Base-by-base conservation (phyloP, 2,329 filamentous ascomycete genomes). In the Alternaria sp. region DNA sequence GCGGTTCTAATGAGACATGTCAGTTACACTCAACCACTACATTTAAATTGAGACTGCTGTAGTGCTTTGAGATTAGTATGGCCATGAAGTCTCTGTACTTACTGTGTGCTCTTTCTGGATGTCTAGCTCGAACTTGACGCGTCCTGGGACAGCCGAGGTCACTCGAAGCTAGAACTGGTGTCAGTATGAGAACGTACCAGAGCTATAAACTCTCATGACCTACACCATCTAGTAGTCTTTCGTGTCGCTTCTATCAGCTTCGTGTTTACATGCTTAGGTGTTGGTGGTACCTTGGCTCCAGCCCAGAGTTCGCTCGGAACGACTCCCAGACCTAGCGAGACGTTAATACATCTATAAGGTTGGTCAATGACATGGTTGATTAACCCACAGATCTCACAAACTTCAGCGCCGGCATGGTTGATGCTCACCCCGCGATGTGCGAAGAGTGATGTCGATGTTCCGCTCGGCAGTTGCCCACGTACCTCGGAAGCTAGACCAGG, bases 291-390 rank as follows among this genome's bases (percentile, higher is more conserved):
- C 92, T 91, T 78, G 93, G 93, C 80, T 97, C 95, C 19, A 98
- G 83, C 7, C 94, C 94, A 6, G 93, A 97, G 67, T 93, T 91
- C 69, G 88, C 87, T 83, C 92, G 88, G 80, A 97, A 97, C 2
- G 92, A 94, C 78, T 91, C 91, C 84, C 93, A 87, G 50, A 96
- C 93, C 93, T 96, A 62, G 19, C 28, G 6, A 9, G n/a, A 15
- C 3, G 7, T 52, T 10, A 52, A 13, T 3, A 25, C 3, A 47
- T 3, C 23, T 1, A 15, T n/a, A 10, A 13, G 21, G 12, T 25
- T 26, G 13, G 5, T n/a, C 17, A n/a, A 25, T 21, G 13, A 1
- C 45, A 13, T 6, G 4, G 5, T 4, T 23, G 17, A 5, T 6
- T 40, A n/a, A 77, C 86, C 70, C 81, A 91, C 89, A 47, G 88